Evolutionary conservation across 495 filamentous ascomycete genomes (phyloP).

Genomic region (Chaetomium fimeti): DNA sequence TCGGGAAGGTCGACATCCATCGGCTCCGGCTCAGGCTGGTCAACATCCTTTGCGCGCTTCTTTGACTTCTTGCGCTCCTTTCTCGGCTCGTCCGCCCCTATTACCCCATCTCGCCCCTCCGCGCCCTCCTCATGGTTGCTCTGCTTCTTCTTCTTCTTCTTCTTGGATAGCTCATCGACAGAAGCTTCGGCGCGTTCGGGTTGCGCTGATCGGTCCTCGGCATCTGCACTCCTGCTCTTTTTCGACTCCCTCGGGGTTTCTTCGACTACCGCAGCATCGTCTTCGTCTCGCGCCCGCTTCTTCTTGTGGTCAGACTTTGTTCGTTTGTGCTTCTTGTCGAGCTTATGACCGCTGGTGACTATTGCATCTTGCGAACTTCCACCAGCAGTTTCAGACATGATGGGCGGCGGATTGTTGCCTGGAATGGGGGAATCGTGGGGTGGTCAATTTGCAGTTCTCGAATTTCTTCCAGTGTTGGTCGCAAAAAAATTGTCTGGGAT

Average conservation of each 20-base stretch:
- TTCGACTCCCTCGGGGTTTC: constrained; percentile 43
- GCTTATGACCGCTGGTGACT: constrained; percentile 18
- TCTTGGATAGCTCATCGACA: constrained; percentile 16
- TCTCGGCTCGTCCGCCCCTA: constrained; percentile 2
- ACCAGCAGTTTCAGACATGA: constrained; percentile 27
- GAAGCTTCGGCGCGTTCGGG: not conserved
- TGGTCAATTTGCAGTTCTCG: not conserved
- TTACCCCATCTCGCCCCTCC: constrained; percentile 18
- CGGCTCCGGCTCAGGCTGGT: constrained; percentile 10
- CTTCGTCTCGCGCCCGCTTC: constrained; percentile 46
- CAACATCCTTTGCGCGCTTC: constrained; percentile 28
- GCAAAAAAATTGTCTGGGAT: constrained; percentile 25
- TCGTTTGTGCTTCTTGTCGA: constrained; percentile 40
- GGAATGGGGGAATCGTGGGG: not conserved
- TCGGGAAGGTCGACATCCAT: constrained; percentile 29
- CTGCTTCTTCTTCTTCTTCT: constrained; percentile 30
- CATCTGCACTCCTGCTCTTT: constrained; percentile 39
- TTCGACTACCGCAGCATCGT: constrained; percentile 32
- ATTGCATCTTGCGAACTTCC: constrained; percentile 17
- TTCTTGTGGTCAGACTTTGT: constrained; percentile 40
- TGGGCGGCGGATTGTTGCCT: constrained; percentile 10
- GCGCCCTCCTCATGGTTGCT: constrained; percentile 19
- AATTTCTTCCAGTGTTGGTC: not conserved
- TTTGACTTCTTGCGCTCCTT: constrained; percentile 28
- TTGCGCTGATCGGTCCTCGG: constrained; percentile 11